Evolutionary conservation across 352 stramenopile genomes (phyloP).

Genomic region (Globisporangium recalcitrans): DNA sequence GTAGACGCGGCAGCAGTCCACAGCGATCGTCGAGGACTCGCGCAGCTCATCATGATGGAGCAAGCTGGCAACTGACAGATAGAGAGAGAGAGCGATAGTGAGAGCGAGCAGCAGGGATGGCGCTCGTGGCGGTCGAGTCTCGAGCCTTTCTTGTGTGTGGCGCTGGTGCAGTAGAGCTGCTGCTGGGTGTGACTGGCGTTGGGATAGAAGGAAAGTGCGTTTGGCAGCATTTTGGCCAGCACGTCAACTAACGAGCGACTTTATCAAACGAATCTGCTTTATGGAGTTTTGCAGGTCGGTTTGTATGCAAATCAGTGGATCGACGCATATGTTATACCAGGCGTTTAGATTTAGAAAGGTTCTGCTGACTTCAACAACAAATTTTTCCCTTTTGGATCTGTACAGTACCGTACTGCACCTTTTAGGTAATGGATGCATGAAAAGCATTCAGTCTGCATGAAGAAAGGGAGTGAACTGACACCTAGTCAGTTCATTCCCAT

Average conservation of each 20-base stretch:
- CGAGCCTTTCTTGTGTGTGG: background rate
- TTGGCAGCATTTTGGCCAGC: background rate
- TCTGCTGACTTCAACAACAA: background rate
- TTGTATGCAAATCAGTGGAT: background rate
- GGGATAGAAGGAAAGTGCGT: slow-evolving; percentile 3
- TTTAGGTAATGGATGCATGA: background rate
- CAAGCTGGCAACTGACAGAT: background rate
- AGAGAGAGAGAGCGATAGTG: background rate
- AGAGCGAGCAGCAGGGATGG: background rate
- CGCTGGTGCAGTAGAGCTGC: background rate
- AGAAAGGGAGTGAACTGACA: background rate
- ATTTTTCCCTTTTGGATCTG: slow-evolving; percentile 2
- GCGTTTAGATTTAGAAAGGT: background rate
- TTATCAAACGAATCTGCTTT: background rate
- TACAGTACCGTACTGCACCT: slow-evolving; percentile 8
- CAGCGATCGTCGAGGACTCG: background rate
- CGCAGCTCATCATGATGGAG: background rate
- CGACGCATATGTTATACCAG: background rate
- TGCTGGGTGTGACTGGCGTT: background rate
- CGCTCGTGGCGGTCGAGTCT: background rate
- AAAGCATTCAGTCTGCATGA: too few species aligned
- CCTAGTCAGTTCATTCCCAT: too few species aligned
- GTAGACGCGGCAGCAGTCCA: background rate
- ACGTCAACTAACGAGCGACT: background rate
- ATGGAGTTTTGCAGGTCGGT: background rate